Percentiles rank a stretch among this genome's conserved stretches.
Conservation (phyloP, 768 basidiomycete genomes). For the Pisolithus marmoratus region DNA sequence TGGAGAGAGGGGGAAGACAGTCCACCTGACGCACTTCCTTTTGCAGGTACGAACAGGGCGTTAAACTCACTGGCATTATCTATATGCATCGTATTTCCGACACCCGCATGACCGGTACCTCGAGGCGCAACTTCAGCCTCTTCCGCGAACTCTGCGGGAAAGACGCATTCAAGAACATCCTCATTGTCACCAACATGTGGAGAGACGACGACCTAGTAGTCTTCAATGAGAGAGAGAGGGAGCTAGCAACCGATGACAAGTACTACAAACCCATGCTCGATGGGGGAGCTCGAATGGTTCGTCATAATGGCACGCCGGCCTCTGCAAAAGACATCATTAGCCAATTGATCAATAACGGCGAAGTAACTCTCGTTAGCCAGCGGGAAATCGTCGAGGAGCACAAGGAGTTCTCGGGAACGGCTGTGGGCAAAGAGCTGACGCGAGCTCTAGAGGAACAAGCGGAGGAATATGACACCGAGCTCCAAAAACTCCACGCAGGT, state of each 20-base stretch:
- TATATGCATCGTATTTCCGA: conserved; percentile 54
- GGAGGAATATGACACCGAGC: conserved; percentile 41
- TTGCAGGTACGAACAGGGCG: conserved; percentile 28
- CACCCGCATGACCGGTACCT: conserved; percentile 44
- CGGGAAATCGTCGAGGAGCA: conserved; percentile 47
- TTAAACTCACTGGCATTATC: conserved; percentile 46
- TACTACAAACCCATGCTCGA: conserved; percentile 51
- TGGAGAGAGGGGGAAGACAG: too few relatives aligned
- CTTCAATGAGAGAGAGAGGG: conserved; percentile 39
- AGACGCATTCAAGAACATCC: conserved; percentile 41
- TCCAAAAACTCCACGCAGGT: conserved; percentile 39
- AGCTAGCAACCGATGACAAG: conserved; percentile 35
- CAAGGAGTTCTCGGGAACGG: conserved; percentile 44
- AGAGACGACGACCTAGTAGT: conserved; percentile 32
- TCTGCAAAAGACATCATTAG: conserved; percentile 40
- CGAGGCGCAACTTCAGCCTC: conserved; percentile 45
- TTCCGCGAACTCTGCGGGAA: conserved; percentile 51
- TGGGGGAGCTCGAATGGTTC: conserved; percentile 40
- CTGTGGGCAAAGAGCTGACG: conserved; percentile 47
- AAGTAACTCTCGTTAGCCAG: conserved; percentile 47
- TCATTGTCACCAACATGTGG: conserved; percentile 55
- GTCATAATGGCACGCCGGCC: conserved; percentile 35
- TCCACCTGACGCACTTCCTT: neutral
- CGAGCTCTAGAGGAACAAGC: conserved; percentile 45
- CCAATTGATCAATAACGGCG: conserved; percentile 34